Evolutionary conservation across 306 rosid species (phyloP).

Genomic region (Carpinus viminea): DNA sequence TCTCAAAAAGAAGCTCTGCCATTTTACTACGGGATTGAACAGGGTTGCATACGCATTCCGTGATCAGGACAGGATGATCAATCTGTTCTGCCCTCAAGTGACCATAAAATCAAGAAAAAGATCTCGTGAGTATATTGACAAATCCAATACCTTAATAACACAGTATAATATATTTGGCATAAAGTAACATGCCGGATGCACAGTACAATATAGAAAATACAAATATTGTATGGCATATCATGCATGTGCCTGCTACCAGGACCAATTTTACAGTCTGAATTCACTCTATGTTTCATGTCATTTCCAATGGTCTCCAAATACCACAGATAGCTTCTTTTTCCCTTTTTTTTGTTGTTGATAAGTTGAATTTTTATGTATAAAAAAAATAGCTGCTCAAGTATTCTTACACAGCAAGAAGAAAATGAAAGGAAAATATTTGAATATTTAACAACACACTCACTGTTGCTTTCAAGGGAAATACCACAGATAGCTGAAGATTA

Average conservation of each 20-base stretch:
- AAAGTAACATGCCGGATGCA: not conserved
- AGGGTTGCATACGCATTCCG: constrained; percentile 95
- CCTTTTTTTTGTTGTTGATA: too few relatives aligned
- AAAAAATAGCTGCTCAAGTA: too few relatives aligned
- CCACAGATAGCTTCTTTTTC: not conserved
- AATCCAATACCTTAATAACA: not conserved
- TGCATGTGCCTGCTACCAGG: not conserved
- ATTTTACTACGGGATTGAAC: constrained; percentile 93
- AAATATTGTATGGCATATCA: not conserved
- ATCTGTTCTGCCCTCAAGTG: constrained; percentile 85
- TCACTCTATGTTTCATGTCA: not conserved
- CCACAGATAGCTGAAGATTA: not conserved
- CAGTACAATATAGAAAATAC: not conserved
- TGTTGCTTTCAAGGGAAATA: not conserved
- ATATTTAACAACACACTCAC: too few relatives aligned
- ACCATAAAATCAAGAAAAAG: constrained; percentile 33
- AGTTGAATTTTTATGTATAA: too few relatives aligned
- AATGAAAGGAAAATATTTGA: too few relatives aligned
- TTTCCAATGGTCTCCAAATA: constrained; percentile 6
- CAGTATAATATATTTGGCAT: not conserved
- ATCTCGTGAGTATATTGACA: not conserved
- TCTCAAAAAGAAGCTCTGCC: constrained; percentile 97
- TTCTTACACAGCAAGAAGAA: too few relatives aligned
- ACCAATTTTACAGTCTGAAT: not conserved
- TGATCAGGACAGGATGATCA: constrained; percentile 91